A percentile compares a stretch with the other conserved stretches of the same genome.
Evolutionary conservation across 2,329 filamentous ascomycete genomes (phyloP).

Genomic region (Stylonectria norvegica): DNA sequence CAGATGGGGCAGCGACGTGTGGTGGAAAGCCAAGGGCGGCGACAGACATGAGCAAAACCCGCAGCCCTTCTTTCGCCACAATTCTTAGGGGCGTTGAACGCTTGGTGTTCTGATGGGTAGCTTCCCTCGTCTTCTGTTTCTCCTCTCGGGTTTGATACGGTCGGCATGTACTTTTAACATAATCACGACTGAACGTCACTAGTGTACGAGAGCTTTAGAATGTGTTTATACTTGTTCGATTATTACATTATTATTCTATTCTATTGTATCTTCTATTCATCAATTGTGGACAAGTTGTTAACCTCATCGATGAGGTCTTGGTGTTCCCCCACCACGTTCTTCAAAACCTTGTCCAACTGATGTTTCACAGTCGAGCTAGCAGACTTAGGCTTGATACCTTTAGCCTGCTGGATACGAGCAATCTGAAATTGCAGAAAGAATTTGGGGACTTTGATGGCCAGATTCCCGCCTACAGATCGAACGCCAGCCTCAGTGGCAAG

Average conservation of each 20-base stretch:
- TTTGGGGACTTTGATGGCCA: conserved; percentile 60
- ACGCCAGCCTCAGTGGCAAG: conserved; percentile 58
- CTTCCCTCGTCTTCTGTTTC: conserved; percentile 12
- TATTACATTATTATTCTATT: conserved; percentile 6
- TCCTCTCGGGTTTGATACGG: conserved; percentile 22
- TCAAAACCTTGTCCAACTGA: conserved; percentile 54
- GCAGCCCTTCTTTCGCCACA: conserved; percentile 31
- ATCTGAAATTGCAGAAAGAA: conserved; percentile 61
- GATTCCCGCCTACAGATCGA: conserved; percentile 48
- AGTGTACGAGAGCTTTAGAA: conserved; percentile 18
- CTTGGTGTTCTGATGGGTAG: conserved; percentile 12
- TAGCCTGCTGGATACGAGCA: conserved; percentile 55
- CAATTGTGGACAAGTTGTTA: conserved; percentile 33
- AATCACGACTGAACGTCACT: conserved; percentile 24
- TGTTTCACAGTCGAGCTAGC: conserved; percentile 54
- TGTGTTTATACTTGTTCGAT: conserved; percentile 5
- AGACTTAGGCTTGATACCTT: conserved; percentile 51
- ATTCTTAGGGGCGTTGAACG: conserved; percentile 7
- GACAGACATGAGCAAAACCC: conserved; percentile 51
- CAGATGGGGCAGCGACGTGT: conserved; percentile 88
- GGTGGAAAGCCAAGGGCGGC: conserved; percentile 84
- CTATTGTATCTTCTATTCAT: conserved; percentile 11
- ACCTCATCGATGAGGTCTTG: conserved; percentile 52
- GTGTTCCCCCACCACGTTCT: conserved; percentile 50
- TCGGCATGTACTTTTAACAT: conserved; percentile 29